A percentile compares a stretch with the other conserved stretches of the same genome.
Conservation (phyloP, 1,139 yeast genomes). For the Scheffersomyces quercinus region DNA sequence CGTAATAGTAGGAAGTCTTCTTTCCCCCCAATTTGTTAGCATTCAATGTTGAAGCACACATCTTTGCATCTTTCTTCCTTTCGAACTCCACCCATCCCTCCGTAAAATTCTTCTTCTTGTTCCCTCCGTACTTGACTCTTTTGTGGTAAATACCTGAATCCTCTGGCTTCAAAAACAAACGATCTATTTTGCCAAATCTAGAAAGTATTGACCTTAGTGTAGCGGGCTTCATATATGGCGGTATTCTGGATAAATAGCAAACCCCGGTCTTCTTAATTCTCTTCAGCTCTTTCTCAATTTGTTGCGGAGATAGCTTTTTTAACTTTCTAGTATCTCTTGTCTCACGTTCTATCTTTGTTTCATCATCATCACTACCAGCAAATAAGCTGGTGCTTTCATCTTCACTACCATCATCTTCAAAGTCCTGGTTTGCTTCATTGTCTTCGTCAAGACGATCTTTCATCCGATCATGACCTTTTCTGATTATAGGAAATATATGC, state of each 20-base stretch:
- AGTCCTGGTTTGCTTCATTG: conserved; percentile 16
- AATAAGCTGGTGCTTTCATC: conserved; percentile 12
- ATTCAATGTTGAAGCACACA: conserved; percentile 82
- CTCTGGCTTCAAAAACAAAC: conserved; percentile 87
- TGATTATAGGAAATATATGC: conserved; percentile 12
- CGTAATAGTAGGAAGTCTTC: conserved; percentile 89
- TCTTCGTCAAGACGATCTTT: conserved; percentile 10
- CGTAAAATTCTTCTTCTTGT: conserved; percentile 80
- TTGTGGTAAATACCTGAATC: conserved; percentile 62
- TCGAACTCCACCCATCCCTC: conserved; percentile 98
- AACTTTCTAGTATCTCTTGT: conserved; percentile 29
- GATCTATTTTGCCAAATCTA: conserved; percentile 82
- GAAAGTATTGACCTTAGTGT: conserved; percentile 79
- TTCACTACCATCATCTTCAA: conserved; percentile 19
- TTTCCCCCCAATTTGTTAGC: conserved; percentile 91
- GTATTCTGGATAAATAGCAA: conserved; percentile 82
- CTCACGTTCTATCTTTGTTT: conserved; percentile 2
- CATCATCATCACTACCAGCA: conserved; percentile 11
- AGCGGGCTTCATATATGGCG: conserved; percentile 97
- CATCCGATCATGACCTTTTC: conserved; percentile 8
- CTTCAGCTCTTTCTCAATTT: conserved; percentile 57
- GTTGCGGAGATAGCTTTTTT: conserved; percentile 52
- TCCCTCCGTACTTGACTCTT: conserved; percentile 89
- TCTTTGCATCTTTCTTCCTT: conserved; percentile 81
- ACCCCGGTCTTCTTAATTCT: conserved; percentile 81